Percentiles rank a stretch among this genome's conserved stretches.
phyloP scores from a whole-genome alignment of 345 rosid genomes.

The Angophora floribunda region DNA sequence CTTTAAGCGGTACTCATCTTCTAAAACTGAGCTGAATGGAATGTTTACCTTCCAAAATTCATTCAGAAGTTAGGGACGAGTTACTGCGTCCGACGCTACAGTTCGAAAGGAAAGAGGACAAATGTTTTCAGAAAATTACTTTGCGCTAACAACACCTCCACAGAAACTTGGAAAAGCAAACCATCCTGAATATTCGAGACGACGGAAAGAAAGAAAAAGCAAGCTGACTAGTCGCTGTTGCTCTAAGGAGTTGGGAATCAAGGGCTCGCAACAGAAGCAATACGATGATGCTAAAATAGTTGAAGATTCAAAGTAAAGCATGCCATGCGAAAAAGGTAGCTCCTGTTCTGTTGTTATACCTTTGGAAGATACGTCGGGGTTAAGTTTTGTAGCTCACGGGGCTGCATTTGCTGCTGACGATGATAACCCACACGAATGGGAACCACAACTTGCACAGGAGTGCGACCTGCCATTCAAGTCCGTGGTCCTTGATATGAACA shows the following conservation, averaged over 20 bases:
- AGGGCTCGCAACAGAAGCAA: not conserved
- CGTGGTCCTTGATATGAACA: constrained; percentile 10
- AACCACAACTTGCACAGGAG: constrained; percentile 54
- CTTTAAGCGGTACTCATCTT: not conserved
- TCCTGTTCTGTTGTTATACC: constrained; percentile 1
- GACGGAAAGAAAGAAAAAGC: not conserved
- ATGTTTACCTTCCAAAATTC: not conserved
- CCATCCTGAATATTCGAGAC: not conserved
- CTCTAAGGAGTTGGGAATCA: not conserved
- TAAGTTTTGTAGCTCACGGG: constrained; percentile 31
- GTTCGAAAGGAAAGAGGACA: not conserved
- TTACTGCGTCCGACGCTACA: no score
- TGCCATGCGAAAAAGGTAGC: not conserved
- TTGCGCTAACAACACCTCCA: not conserved
- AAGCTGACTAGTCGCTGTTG: not conserved
- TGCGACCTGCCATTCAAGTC: constrained; percentile 54
- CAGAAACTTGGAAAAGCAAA: not conserved
- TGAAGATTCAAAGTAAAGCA: not conserved
- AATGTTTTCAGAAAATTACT: not conserved
- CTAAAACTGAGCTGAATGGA: not conserved
- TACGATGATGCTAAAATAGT: not conserved
- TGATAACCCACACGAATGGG: constrained; percentile 39
- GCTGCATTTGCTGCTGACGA: constrained; percentile 42
- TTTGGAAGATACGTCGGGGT: constrained; percentile 29
- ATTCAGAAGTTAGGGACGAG: not conserved